Base-by-base conservation (phyloP, 371 early-diverging fungal genomes). In the Mortierella sp. region DNA sequence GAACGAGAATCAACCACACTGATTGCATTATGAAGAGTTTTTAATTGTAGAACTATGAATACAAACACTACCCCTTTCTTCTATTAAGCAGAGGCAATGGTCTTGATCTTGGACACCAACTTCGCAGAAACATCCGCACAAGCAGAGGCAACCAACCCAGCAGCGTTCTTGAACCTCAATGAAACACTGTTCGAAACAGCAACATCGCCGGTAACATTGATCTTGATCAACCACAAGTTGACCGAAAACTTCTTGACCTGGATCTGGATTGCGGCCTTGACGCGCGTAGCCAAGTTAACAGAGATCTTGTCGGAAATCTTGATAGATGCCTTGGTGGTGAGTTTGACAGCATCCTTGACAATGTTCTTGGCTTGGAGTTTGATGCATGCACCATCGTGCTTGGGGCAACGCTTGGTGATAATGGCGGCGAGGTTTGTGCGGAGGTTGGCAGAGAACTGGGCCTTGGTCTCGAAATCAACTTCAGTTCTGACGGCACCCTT, bases 351-450 rank as follows among this genome's bases (percentile, higher is more conserved):
- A 16, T 80, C 82, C 28, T 52, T 48, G 74, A 82, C 87, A 70
- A 86, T 86, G 60, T 70, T 70, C 80, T 82, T 78, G 80, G 82
- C 74, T 70, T 86, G 80, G 65, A 72, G 31, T 52, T 78, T 73
- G 72, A 86, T 86, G 82, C 80, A 86, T 48, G 74, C 78, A 42
- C 72, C 73, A n/a, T 85, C 86, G 73, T 78, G 70, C 21, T 82
- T 80, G 82, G 86, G 86, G 86, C 86, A 85, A 10, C 55, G 60
- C 82, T 86, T 82, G 76, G 60, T 47, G 63, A 86, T 86, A 78
- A 82, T 73, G 48, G 74, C 78, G n/a, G 24, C 73, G 70, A 86
- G 72, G 76, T 86, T 80, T 10, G 74, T 80, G 58, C 80, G 74
- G 55, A 86, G 70, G 76, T 74, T 77, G 55, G 72, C 58, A 21